Evolutionary conservation across 2,329 filamentous ascomycete genomes (phyloP).

Genomic region (Colletotrichum sp.): DNA sequence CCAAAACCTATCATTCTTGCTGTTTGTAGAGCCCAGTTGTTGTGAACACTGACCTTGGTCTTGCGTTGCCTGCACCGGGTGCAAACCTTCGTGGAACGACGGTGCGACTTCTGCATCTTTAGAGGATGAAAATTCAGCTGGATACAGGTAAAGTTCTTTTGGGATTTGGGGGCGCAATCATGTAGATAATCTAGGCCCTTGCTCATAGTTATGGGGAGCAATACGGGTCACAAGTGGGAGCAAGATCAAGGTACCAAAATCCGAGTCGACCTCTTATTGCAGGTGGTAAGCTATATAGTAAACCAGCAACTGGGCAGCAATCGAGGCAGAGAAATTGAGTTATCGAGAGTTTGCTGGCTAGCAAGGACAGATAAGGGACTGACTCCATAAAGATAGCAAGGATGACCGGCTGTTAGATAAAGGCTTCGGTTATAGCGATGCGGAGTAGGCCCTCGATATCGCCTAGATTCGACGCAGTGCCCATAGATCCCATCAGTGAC

Average conservation of each 20-base stretch:
- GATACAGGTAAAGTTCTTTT: background rate
- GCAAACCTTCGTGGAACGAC: background rate
- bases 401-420: background rate
- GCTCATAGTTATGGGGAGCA: background rate
- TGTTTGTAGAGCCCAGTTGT: background rate
- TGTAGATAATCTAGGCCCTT: background rate
- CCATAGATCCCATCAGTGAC: background rate
- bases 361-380: no score
- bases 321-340: background rate
- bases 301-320: background rate
- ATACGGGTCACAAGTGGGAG: rapidly evolving
- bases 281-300: background rate
- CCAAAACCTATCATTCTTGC: background rate
- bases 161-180: rapidly evolving
- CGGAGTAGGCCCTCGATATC: background rate
- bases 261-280: background rate
- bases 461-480: no score
- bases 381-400: no score
- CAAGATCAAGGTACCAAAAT: background rate
- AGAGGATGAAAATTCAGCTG: background rate
- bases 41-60: background rate
- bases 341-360: background rate
- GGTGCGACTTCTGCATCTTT: background rate
- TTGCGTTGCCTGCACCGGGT: background rate
- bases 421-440: background rate